Evolutionary conservation across 192 early-diverging fungal genomes (phyloP), one percentile per base, ranked within the genome.

Genomic region (Chytriomyces sp.): DNA sequence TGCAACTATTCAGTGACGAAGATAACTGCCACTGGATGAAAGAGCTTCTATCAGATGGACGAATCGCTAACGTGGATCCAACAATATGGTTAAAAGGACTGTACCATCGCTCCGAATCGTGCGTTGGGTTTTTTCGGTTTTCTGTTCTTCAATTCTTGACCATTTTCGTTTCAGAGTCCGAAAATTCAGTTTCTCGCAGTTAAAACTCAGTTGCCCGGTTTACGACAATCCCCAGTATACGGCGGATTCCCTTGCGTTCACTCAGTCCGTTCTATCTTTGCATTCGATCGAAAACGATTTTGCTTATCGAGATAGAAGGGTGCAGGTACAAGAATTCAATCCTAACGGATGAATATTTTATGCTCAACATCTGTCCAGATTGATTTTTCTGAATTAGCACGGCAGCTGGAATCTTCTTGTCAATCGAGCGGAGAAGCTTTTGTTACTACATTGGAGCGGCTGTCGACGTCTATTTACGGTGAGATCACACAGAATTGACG

Each of bases 1-100:
- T 63, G 7, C 71, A 73, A 63, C 7, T 18, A 46, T 73, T 73
- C 28, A 47, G 50, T 44, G 71, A 73, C 45, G 71, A 73, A 73
- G 61, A 73, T n/a, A 45, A 67, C 43, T 45, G 43, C 3, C 10
- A n/a, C 13, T 46, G 26, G 65, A n/a, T 67, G 10, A 13, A 18
- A 18, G 45, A 67, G 13, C 35, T 35, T 35, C 35, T 35, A 35
- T 35, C 35, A 4, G 35, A 35, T 0, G 35, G 35, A 35, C 35
- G 35, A 0, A 35, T 35, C 35, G 35, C 35, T 35, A 4, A 35
- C 0, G 35, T 4, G 35, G 35, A 35, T 35, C 35, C 35, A 35
- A 35, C 35, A 35, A 43, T 73, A 0, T 73, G 60, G 57, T 13
- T 73, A 18, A 60, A 63, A 23, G 71, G 71, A 62, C 13, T 73